phyloP scores from a whole-genome alignment of 2,329 filamentous ascomycete species.

The Neofusicoccum sp. region DNA sequence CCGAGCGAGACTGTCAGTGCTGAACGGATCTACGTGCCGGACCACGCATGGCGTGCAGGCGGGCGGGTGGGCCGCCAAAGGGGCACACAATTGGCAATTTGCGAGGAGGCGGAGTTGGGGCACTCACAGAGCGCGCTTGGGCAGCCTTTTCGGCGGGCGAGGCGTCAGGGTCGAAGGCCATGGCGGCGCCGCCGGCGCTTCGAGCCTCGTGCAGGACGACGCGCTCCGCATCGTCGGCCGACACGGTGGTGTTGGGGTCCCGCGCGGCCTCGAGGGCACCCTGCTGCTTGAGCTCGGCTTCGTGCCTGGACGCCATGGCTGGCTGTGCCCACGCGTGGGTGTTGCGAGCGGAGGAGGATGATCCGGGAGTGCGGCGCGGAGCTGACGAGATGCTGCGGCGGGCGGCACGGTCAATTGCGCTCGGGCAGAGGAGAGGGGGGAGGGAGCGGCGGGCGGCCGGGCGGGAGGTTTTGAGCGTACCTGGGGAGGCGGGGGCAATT shows the following conservation, averaged over 20 bases:
- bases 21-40: slow-evolving; percentile 14
- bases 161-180: slow-evolving; percentile 84
- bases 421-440: background rate
- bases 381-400: background rate
- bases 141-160: slow-evolving; percentile 79
- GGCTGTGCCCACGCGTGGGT: slow-evolving; percentile 12
- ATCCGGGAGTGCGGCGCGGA: slow-evolving; percentile 5
- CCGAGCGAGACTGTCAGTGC: slow-evolving; percentile 15
- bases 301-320: slow-evolving; percentile 15
- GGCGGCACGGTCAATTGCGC: background rate
- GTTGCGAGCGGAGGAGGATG: background rate
- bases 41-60: slow-evolving; percentile 11
- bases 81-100: slow-evolving; percentile 14
- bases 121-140: slow-evolving; percentile 71
- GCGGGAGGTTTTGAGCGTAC: background rate
- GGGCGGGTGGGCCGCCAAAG: slow-evolving; percentile 12
- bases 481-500: background rate
- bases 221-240: slow-evolving; percentile 68
- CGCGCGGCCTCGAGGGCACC: slow-evolving; percentile 74
- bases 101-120: background rate
- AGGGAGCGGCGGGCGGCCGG: background rate
- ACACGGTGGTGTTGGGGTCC: slow-evolving; percentile 66
- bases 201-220: slow-evolving; percentile 74
- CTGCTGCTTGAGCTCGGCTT: slow-evolving; percentile 73
- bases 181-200: slow-evolving; percentile 75